phyloP scores from a whole-genome alignment of 2,329 filamentous ascomycete genomes.

The Colletotrichum chrysophilum region DNA sequence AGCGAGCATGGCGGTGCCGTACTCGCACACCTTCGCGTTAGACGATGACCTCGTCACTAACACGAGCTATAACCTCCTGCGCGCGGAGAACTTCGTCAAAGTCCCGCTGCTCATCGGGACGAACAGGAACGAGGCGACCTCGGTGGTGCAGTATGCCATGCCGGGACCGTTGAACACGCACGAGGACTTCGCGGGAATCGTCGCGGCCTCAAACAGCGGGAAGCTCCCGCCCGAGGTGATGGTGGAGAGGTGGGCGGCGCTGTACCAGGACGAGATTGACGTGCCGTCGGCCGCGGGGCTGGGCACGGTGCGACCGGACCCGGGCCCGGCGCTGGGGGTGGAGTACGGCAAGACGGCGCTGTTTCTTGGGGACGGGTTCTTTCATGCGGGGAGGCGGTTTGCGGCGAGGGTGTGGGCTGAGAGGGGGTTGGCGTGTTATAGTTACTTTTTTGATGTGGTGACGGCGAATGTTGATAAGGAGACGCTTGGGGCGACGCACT shows the following conservation, averaged over 20 bases:
- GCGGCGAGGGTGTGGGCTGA: neutral
- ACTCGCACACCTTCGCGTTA: neutral
- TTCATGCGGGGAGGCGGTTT: neutral
- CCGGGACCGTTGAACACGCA: neutral
- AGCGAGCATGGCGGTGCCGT: neutral
- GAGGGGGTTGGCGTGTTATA: neutral
- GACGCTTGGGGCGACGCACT: neutral
- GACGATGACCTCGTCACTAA: neutral
- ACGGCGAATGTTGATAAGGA: neutral
- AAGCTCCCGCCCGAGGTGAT: neutral
- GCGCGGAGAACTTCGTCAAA: neutral
- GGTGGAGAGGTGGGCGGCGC: neutral
- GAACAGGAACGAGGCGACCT: neutral
- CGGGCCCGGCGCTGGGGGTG: neutral
- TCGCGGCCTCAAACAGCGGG: neutral
- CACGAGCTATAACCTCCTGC: neutral
- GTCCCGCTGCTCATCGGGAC: neutral
- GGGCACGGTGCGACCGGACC: neutral
- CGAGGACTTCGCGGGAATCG: neutral
- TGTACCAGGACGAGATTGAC: neutral
- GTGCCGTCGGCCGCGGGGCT: neutral
- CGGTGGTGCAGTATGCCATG: neutral
- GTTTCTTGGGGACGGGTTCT: neutral
- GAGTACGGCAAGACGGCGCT: neutral
- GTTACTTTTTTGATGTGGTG: neutral